These are phyloP conservation scores for Wickerhamiella sergipiensis DNA, from an alignment of 805 yeast species.

Conservation along the genomic window DNA sequence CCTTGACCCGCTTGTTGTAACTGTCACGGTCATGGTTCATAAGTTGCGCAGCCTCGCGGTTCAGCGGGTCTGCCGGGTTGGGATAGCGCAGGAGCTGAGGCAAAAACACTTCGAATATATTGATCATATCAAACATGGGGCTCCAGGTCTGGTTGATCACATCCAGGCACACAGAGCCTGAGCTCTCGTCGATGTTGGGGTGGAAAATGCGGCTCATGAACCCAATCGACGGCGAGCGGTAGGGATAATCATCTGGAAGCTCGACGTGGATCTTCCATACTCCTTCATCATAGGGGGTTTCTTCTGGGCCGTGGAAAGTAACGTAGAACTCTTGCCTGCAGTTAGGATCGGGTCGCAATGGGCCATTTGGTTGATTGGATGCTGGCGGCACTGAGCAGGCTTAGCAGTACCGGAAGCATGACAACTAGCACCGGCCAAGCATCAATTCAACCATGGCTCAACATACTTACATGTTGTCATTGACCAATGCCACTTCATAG, in stretches of 20 bases:
- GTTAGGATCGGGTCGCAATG: neutral
- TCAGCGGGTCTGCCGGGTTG: constrained; percentile 86
- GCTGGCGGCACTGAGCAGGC: too few species aligned
- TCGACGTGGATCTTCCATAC: constrained; percentile 86
- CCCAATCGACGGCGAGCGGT: constrained; percentile 91
- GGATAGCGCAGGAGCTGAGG: constrained; percentile 90
- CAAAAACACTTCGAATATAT: constrained; percentile 81
- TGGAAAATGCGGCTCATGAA: constrained; percentile 84
- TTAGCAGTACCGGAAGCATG: too few species aligned
- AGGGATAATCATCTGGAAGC: constrained; percentile 89
- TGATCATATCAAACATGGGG: constrained; percentile 86
- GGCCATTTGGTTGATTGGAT: too few species aligned
- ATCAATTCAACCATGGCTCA: neutral
- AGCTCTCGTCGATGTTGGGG: constrained; percentile 82
- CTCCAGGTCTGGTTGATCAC: constrained; percentile 98
- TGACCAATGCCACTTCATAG: constrained; percentile 69
- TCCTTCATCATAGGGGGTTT: constrained; percentile 82
- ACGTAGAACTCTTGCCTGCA: constrained; percentile 69
- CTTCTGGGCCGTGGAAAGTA: constrained; percentile 72
- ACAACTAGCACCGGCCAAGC: too few species aligned
- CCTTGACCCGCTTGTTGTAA: constrained; percentile 52
- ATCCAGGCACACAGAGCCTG: constrained; percentile 88
- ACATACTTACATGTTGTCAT: constrained; percentile 45
- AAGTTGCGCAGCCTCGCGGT: constrained; percentile 75
- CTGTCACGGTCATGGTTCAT: constrained; percentile 52